A percentile compares a stretch with the other conserved stretches of the same genome.
These are phyloP conservation scores for Verticillium alfalfae DNA, from an alignment of 2,329 filamentous ascomycete genomes.

Conservation along the genomic window DNA sequence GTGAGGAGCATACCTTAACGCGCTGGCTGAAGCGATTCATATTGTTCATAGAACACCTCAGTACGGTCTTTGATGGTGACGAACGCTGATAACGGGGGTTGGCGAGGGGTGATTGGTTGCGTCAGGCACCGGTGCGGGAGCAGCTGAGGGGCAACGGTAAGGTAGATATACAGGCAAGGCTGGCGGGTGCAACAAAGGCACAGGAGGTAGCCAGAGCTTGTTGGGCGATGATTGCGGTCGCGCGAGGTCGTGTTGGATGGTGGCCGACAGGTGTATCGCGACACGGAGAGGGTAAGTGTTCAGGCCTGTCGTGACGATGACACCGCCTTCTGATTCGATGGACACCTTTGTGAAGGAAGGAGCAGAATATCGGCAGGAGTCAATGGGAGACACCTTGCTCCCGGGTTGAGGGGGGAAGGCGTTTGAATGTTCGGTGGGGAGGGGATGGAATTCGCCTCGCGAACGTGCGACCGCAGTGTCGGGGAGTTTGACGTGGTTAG, in stretches of 20 bases:
- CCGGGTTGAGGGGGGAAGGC: background rate
- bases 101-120: background rate
- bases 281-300: background rate
- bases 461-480: background rate
- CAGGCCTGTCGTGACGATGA: background rate
- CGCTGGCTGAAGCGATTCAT: conserved; percentile 98
- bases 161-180: background rate
- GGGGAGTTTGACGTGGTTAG: background rate
- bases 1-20: conserved; percentile 2
- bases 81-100: conserved; percentile 1
- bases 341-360: background rate
- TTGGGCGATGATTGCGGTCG: background rate
- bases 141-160: background rate
- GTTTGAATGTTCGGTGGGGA: background rate
- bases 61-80: conserved; percentile 7
- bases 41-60: conserved; percentile 35
- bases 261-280: background rate
- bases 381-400: background rate
- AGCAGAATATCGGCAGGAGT: background rate
- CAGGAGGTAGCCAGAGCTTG: background rate
- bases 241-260: background rate
- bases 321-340: background rate
- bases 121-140: background rate
- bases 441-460: background rate
- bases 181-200: background rate